Percentiles rank a stretch among this genome's conserved stretches.
These are phyloP conservation scores for Globisporangium viniferum DNA, from an alignment of 352 stramenopile species.

Conservation along the genomic window DNA sequence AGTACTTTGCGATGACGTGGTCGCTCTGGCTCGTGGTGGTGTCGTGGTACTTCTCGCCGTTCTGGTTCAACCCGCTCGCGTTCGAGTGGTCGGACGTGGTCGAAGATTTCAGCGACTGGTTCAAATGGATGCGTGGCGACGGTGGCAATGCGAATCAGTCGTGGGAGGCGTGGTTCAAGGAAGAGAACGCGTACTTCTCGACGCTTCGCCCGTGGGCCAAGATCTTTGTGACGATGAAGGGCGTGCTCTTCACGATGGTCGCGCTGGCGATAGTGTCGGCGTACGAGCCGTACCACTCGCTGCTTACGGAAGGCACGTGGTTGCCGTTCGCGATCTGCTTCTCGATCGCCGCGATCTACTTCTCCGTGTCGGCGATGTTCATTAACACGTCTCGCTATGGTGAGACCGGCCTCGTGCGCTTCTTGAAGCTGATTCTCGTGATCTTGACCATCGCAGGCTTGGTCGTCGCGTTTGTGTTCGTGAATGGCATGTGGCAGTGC, in stretches of 20 bases:
- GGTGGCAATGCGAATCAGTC: constrained; percentile 91
- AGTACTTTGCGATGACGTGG: constrained; percentile 98
- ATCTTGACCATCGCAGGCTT: constrained; percentile 74
- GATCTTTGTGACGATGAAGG: constrained; percentile 88
- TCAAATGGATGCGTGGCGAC: constrained; percentile 94
- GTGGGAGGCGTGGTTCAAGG: constrained; percentile 95
- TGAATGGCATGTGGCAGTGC: constrained; percentile 89
- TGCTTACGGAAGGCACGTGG: constrained; percentile 50
- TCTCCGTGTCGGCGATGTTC: constrained; percentile 62
- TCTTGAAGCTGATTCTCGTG: constrained; percentile 72
- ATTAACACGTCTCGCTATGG: constrained; percentile 52
- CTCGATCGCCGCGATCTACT: constrained; percentile 51
- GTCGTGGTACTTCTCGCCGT: constrained; percentile 90
- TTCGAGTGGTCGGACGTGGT: constrained; percentile 96
- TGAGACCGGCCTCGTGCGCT: constrained; percentile 62
- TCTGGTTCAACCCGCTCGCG: constrained; percentile 98
- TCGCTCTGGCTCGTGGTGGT: constrained; percentile 94
- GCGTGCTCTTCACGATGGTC: constrained; percentile 84
- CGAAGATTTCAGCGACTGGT: constrained; percentile 87
- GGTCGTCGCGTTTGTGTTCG: constrained; percentile 56
- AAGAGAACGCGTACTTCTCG: constrained; percentile 94
- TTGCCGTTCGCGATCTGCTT: constrained; percentile 56
- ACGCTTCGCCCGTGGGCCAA: constrained; percentile 89
- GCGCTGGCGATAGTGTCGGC: constrained; percentile 85
- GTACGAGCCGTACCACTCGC: constrained; percentile 60